These are phyloP conservation scores for Coniosporium apollinis DNA, from an alignment of 495 filamentous ascomycete species.

Conservation along the genomic window DNA sequence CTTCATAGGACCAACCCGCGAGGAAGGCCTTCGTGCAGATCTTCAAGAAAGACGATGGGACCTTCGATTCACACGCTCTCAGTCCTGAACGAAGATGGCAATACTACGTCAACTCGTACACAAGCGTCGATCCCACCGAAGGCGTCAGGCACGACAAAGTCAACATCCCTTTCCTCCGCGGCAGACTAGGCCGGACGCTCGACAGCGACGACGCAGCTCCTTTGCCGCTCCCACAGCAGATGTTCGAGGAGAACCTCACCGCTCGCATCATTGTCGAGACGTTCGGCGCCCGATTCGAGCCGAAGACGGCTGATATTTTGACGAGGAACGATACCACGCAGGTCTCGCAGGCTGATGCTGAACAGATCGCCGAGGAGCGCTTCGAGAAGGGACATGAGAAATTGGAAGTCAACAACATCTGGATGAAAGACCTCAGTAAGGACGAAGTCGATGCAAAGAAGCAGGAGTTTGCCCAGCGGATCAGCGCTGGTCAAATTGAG, in stretches of 20 bases:
- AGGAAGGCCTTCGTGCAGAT: constrained; percentile 48
- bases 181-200: not conserved
- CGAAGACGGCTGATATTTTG: constrained; percentile 31
- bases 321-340: constrained; percentile 4
- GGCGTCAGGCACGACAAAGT: constrained; percentile 61
- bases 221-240: constrained; percentile 26
- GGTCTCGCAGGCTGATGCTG: constrained; percentile 22
- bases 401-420: constrained; percentile 55
- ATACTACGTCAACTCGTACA: constrained; percentile 85
- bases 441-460: constrained; percentile 57
- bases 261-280: constrained; percentile 68
- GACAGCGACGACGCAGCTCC: constrained; percentile 1
- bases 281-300: constrained; percentile 65
- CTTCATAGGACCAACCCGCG: constrained; percentile 24
- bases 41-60: constrained; percentile 64
- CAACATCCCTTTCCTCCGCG: constrained; percentile 32
- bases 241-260: constrained; percentile 53
- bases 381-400: constrained; percentile 51
- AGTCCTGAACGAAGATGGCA: constrained; percentile 52
- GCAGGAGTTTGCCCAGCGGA: constrained; percentile 29
- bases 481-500: not conserved
- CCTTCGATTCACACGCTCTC: constrained; percentile 47
- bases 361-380: constrained; percentile 26
- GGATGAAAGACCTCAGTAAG: constrained; percentile 55
- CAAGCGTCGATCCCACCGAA: constrained; percentile 77